Evolutionary conservation across 2,329 filamentous ascomycete genomes (phyloP), one percentile per base, ranked within the genome.

Genomic region (Arthrobotrys sphaeroides): DNA sequence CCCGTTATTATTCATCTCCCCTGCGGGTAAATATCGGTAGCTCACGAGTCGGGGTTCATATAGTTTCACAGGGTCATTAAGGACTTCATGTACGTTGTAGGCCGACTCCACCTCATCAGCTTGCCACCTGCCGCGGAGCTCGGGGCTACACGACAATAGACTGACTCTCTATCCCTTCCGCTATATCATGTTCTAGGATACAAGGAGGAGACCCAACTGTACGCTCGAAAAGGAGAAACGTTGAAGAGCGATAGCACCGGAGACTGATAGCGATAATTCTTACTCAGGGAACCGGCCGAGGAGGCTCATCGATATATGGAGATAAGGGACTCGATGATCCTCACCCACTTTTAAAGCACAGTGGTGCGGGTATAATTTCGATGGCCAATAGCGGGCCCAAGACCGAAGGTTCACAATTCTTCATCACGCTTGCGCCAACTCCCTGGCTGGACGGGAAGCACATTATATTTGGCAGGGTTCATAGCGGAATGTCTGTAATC

Each of bases 371-470:
- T 0, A 86, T 98, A n/a, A 84, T 99, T 79, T 93, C 90, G 84
- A 99, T 99, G 95, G 95, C 95, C 73, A 99, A 99, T 83, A 89
- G 90, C 13, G 95, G 95, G 0, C 92, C 92, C 6, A 89, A 98
- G 82, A 96, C 94, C 36, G 98, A 98, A 82, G 94, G 94, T 20
- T 92, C 89, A 72, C 95, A 98, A 84, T 99, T 98, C 84, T 98
- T 98, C 82, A 89, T 99, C 78, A 98, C 95, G 0, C 86, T 98
- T 33, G 94, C 93, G 5, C 94, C 94, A 3, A 94, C 95, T 13
- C 95, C 95, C 0, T 98, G 94, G 94, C 84, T 99, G 73, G 95
- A 99, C 83, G 93, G 94, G 20, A 97, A 97, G 83, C 94, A 99
- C 82, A 96, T 95, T 9, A 96, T 99, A 78, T 99, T 99, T 81